These are phyloP conservation scores for Malassezia caprae DNA, from an alignment of 1,284 basidiomycete species.

Conservation along the genomic window DNA sequence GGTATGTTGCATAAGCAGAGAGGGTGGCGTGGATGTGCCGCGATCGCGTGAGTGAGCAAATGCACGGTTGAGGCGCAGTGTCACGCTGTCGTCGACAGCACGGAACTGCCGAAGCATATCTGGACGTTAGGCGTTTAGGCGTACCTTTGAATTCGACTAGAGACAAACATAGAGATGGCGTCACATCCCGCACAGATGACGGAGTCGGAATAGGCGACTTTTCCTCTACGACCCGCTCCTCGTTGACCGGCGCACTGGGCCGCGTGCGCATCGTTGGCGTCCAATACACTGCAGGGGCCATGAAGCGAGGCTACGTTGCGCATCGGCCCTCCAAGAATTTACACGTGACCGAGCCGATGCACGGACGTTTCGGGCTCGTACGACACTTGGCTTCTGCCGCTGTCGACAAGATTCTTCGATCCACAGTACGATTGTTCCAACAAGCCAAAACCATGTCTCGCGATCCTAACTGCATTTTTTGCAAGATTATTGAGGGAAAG, in stretches of 20 bases:
- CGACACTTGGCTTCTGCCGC: neutral
- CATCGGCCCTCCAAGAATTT: neutral
- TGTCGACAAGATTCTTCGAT: slow-evolving; percentile 24
- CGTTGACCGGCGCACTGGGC: neutral
- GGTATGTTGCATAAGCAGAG: slow-evolving; percentile 22
- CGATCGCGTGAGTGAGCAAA: slow-evolving; percentile 30
- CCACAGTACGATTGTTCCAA: slow-evolving; percentile 20
- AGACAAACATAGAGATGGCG: slow-evolving; percentile 25
- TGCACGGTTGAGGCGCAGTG: slow-evolving; percentile 33
- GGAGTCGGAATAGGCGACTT: slow-evolving; percentile 13
- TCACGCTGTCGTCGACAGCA: slow-evolving; percentile 36
- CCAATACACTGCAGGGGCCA: slow-evolving; percentile 11
- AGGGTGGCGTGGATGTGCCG: slow-evolving; percentile 27
- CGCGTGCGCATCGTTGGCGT: slow-evolving; percentile 12
- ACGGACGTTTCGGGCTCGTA: slow-evolving; percentile 9
- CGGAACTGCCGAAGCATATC: slow-evolving; percentile 39
- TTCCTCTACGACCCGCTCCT: neutral
- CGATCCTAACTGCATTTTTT: slow-evolving; percentile 49
- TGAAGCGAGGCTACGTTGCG: neutral
- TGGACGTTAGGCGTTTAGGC: neutral
- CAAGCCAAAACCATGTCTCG: slow-evolving; percentile 27
- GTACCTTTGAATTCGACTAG: slow-evolving; percentile 30
- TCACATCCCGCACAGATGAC: slow-evolving; percentile 24
- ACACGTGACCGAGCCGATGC: slow-evolving; percentile 1
- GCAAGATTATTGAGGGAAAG: slow-evolving; percentile 51